A percentile compares a stretch with the other conserved stretches of the same genome.
phyloP scores from a whole-genome alignment of 2,329 filamentous ascomycete genomes.

The Aspergillus sp. region DNA sequence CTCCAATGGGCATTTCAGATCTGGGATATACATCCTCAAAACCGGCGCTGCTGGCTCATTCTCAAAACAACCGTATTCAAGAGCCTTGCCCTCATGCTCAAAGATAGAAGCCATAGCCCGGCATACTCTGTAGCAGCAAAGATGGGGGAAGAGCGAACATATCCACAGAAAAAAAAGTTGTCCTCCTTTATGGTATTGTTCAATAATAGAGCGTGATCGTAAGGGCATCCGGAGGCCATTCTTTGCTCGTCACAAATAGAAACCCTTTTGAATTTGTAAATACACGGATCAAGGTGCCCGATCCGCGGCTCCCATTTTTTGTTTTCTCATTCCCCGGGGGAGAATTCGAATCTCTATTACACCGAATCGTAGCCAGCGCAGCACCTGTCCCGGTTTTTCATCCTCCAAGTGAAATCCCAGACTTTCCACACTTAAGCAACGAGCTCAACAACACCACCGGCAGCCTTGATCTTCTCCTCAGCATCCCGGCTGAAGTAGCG shows the following conservation, averaged over 20 bases:
- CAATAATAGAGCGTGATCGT: slow-evolving; percentile 40
- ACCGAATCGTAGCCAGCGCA: slow-evolving; percentile 33
- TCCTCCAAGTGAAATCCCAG: slow-evolving; percentile 28
- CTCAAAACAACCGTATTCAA: neutral
- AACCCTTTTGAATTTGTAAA: slow-evolving; percentile 38
- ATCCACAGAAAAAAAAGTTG: slow-evolving; percentile 23
- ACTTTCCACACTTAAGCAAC: slow-evolving; percentile 68
- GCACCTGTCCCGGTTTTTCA: slow-evolving; percentile 30
- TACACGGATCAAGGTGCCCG: slow-evolving; percentile 31
- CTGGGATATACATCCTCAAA: neutral
- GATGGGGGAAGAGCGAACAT: slow-evolving; percentile 3
- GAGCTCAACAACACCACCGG: slow-evolving; percentile 92
- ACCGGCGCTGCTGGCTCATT: neutral
- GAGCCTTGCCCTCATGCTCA: neutral
- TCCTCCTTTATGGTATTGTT: slow-evolving; percentile 40
- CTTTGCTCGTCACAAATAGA: slow-evolving; percentile 40
- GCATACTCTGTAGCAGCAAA: neutral
- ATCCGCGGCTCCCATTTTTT: slow-evolving; percentile 34
- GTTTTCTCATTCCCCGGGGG: slow-evolving; percentile 31
- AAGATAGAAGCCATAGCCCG: neutral
- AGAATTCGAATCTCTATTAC: slow-evolving; percentile 32
- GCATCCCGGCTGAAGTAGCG: slow-evolving; percentile 94
- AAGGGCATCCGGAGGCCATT: slow-evolving; percentile 41
- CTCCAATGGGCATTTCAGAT: neutral
- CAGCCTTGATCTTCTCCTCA: slow-evolving; percentile 98